Percentiles rank a stretch among this genome's conserved stretches.
phyloP scores from a whole-genome alignment of 345 rosid species.

The Microcos paniculata region DNA sequence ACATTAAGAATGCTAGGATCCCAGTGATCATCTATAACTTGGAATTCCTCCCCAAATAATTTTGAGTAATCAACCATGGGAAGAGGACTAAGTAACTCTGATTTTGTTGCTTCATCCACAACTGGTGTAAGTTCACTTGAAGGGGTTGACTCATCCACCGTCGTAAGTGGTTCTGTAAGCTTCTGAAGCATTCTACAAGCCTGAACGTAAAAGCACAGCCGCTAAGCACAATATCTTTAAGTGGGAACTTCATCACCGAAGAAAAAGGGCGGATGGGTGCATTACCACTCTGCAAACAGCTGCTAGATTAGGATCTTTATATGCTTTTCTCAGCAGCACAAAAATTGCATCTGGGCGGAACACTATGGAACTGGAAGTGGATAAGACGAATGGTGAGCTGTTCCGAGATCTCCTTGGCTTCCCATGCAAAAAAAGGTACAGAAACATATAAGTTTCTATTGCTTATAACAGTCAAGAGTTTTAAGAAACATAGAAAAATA shows the following conservation, averaged over 20 bases:
- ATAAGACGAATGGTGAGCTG: conserved; percentile 37
- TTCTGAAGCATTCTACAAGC: conserved; percentile 62
- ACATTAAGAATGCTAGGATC: conserved; percentile 51
- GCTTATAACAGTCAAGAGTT: neutral
- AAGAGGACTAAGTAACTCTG: conserved; percentile 37
- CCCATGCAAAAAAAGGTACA: conserved; percentile 23
- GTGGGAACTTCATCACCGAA: conserved; percentile 16
- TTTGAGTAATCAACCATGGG: conserved; percentile 55
- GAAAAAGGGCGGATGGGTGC: conserved; percentile 18
- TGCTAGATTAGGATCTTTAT: conserved; percentile 59
- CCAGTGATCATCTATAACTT: conserved; percentile 46
- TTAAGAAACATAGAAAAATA: neutral
- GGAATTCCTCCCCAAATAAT: conserved; percentile 75
- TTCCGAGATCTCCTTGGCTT: conserved; percentile 74
- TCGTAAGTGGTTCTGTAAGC: conserved; percentile 44
- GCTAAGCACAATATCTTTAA: conserved; percentile 12
- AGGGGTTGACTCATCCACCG: conserved; percentile 35
- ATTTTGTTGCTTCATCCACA: conserved; percentile 43
- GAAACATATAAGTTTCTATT: conserved; percentile 6
- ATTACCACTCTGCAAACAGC: conserved; percentile 62
- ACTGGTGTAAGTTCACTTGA: conserved; percentile 35
- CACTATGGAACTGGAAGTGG: conserved; percentile 49
- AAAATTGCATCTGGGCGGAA: conserved; percentile 66
- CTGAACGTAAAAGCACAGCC: conserved; percentile 33
- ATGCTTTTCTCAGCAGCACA: conserved; percentile 64